Evolutionary conservation across 192 early-diverging fungal species (phyloP), one percentile per base, ranked within the genome.

Genomic region (Polychytrium aggregatum): DNA sequence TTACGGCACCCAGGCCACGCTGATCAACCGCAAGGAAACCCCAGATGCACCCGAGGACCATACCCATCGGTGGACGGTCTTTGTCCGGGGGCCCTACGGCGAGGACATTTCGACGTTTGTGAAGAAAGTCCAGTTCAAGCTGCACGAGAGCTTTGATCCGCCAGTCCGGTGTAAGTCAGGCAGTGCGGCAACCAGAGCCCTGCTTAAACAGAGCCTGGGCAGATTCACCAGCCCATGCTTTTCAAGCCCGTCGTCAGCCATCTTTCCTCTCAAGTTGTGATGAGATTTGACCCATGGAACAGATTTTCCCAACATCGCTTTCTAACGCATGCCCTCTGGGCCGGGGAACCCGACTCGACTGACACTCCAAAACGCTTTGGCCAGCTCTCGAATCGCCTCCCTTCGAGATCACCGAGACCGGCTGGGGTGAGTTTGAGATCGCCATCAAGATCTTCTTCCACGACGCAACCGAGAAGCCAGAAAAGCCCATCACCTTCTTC

Each of bases 341-440:
- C n/a, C n/a, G n/a, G n/a, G n/a, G n/a, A n/a, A n/a, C n/a, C n/a
- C n/a, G n/a, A n/a, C n/a, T n/a, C n/a, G n/a, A n/a, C n/a, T n/a
- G n/a, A n/a, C n/a, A n/a, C n/a, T n/a, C n/a, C n/a, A n/a, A n/a
- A n/a, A n/a, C n/a, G n/a, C n/a, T n/a, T n/a, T n/a, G n/a, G n/a
- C n/a, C 57, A 86, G 79, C 72, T 21, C 59, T 88, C 17, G 88
- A 90, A 47, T 65, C 83, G 28, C 83, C 81, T 27, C 93, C 93
- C 6, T 97, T 86, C 52, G 89, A 92, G 62, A 82, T 97, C 24
- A 70, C 78, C 26, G 96, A 98, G 61, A 90, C 96, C 13, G 96
- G 96, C 28, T 98, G 96, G 96, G 96, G 96, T 54, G 91, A 98
- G 67, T 98, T 98, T 64, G 92, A 97, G 46, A 88, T 98, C 43